These are phyloP conservation scores for Sporothrix protearum DNA, from an alignment of 2,329 filamentous ascomycete species.

Conservation along the genomic window DNA sequence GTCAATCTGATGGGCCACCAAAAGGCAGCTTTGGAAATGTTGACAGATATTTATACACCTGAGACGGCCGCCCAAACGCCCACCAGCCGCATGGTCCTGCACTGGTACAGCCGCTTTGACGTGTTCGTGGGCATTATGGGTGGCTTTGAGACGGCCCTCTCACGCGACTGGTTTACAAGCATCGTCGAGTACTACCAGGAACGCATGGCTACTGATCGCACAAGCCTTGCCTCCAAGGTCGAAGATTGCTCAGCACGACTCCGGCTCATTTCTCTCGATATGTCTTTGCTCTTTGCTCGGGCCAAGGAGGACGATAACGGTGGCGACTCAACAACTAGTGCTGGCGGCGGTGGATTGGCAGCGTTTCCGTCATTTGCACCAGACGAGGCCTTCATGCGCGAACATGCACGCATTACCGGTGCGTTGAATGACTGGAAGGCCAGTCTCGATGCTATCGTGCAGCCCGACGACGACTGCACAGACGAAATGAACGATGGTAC, in stretches of 20 bases:
- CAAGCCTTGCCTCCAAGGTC: slow-evolving; percentile 62
- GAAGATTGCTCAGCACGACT: slow-evolving; percentile 64
- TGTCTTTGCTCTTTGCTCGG: slow-evolving; percentile 71
- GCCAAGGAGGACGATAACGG: slow-evolving; percentile 43
- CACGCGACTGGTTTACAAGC: slow-evolving; percentile 72
- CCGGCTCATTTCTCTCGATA: slow-evolving; percentile 72
- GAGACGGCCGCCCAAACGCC: slow-evolving; percentile 68
- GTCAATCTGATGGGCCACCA: slow-evolving; percentile 90
- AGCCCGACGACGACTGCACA: neutral
- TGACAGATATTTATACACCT: slow-evolving; percentile 74
- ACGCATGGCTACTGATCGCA: slow-evolving; percentile 57
- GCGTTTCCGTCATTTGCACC: slow-evolving; percentile 40
- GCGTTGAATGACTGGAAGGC: slow-evolving; percentile 47
- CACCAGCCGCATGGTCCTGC: slow-evolving; percentile 67
- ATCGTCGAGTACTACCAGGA: slow-evolving; percentile 61
- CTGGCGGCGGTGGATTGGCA: slow-evolving; percentile 46
- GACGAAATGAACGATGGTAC: neutral
- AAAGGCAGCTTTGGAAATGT: slow-evolving; percentile 77
- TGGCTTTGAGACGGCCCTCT: slow-evolving; percentile 68
- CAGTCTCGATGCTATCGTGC: slow-evolving; percentile 39
- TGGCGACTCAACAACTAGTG: slow-evolving; percentile 34
- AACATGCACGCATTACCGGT: slow-evolving; percentile 55
- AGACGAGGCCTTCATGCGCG: slow-evolving; percentile 59
- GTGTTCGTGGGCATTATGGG: slow-evolving; percentile 79
- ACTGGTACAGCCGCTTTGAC: slow-evolving; percentile 92